Evolutionary conservation across 305 asterid species (phyloP).

Genomic region (Fraxinus greggii): DNA sequence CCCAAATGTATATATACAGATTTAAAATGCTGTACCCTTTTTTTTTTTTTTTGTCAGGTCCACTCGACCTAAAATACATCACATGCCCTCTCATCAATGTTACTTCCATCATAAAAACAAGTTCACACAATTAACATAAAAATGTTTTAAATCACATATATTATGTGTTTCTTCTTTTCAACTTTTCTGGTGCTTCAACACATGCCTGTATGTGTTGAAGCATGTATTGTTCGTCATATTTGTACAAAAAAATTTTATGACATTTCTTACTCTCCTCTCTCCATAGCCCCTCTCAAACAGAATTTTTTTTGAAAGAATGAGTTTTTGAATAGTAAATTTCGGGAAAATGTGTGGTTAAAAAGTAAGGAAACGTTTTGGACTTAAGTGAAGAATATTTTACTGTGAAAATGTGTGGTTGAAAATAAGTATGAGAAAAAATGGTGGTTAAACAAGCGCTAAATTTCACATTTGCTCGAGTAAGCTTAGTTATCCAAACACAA

Average conservation of each 20-base stretch:
- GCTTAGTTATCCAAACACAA: background rate
- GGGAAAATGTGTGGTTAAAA: background rate
- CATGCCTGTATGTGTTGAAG: background rate
- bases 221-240: background rate
- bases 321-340: background rate
- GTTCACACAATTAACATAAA: background rate
- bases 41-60: background rate
- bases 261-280: background rate
- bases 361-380: background rate
- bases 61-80: background rate
- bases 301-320: background rate
- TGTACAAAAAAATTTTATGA: background rate
- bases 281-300: background rate
- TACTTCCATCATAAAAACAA: constrained; percentile 1
- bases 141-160: background rate
- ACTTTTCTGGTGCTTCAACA: background rate
- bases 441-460: background rate
- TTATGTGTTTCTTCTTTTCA: background rate
- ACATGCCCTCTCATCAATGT: background rate
- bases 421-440: background rate
- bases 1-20: background rate
- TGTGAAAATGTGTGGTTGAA: background rate
- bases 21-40: background rate
- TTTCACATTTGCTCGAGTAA: background rate
- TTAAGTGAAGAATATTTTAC: background rate